Percentiles rank a stretch among this genome's conserved stretches.
Evolutionary conservation across 2,329 filamentous ascomycete species (phyloP).

Genomic region (Trichophyton schoenleinii): DNA sequence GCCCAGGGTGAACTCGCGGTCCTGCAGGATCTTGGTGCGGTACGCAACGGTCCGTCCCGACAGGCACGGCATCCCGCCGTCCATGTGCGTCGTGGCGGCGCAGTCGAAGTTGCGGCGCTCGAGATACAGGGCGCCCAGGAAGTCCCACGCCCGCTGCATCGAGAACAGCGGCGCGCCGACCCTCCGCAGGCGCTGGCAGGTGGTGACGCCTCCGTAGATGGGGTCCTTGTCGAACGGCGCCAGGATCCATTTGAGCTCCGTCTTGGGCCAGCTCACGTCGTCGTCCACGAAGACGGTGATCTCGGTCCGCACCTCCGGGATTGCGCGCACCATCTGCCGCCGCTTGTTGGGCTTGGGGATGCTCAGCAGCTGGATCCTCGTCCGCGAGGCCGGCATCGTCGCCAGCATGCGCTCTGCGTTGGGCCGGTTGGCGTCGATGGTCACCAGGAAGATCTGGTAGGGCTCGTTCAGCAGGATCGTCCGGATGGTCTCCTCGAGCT

Average conservation of each 20-base stretch:
- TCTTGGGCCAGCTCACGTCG: conserved; percentile 83
- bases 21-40: conserved; percentile 73
- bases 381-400: conserved; percentile 44
- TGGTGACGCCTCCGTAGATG: conserved; percentile 77
- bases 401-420: conserved; percentile 51
- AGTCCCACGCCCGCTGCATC: conserved; percentile 60
- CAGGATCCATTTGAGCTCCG: conserved; percentile 78
- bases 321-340: conserved; percentile 80
- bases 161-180: conserved; percentile 47
- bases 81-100: conserved; percentile 85
- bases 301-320: conserved; percentile 67
- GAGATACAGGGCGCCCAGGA: conserved; percentile 82
- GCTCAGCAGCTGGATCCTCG: conserved; percentile 59
- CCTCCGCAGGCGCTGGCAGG: conserved; percentile 73
- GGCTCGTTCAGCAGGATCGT: conserved; percentile 43
- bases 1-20: conserved; percentile 70
- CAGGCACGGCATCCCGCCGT: conserved; percentile 93
- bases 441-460: conserved; percentile 68
- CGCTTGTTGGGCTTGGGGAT: conserved; percentile 88
- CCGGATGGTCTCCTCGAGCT: conserved; percentile 66
- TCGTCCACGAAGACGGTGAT: conserved; percentile 93
- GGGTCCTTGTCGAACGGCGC: conserved; percentile 74
- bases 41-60: conserved; percentile 90
- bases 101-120: conserved; percentile 94
- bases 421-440: conserved; percentile 65